Base-by-base conservation (phyloP, 192 early-diverging fungal genomes). In the Backusella sp. region DNA sequence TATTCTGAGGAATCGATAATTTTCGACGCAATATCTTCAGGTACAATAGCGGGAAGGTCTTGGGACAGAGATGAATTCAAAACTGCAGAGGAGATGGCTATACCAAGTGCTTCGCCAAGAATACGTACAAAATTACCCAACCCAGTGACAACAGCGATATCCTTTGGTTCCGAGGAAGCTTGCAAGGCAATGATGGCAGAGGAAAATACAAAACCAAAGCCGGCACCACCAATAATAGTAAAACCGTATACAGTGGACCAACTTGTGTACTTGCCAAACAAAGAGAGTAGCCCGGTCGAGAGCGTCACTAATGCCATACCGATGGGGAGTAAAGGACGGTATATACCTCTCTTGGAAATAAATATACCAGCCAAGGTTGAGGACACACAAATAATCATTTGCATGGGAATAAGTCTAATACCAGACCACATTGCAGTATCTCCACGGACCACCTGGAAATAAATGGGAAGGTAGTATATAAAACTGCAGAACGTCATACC, bases 361-460 rank as follows among this genome's bases (percentile, higher is more conserved):
- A 72, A 28, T 15, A 75, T 62, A 42, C 83, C 83, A 26, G 70
- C 62, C n/a, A n/a, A 17, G 4, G 77, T 79, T 15, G 80, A 76
- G 8, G 37, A 26, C 11, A 70, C 46, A 34, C 36, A 46, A 15
- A 84, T 79, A 19, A 71, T 34, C 49, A 82, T 39, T 23, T 82
- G 72, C 72, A 84, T 70, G 1, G 80, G 80, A 41, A 84, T 77
- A 44, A 79, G 44, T 39, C 81, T 78, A 12, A 84, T 68, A 73
- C 83, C 83, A 2, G 78, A 82, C 68, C 67, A 39, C 36, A 79
- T 84, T 1, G 83, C 80, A 6, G 86, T 77, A 44, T 91, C 88
- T 39, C 90, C 92, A 53, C 90, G 84, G 21, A 96, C 92, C 49
- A 97, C 85, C 49, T 82, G 81, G 21, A 82, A 69, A 72, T 78